Evolutionary conservation across 192 early-diverging fungal species (phyloP).

Genomic region (Coemansia nantahalensis): DNA sequence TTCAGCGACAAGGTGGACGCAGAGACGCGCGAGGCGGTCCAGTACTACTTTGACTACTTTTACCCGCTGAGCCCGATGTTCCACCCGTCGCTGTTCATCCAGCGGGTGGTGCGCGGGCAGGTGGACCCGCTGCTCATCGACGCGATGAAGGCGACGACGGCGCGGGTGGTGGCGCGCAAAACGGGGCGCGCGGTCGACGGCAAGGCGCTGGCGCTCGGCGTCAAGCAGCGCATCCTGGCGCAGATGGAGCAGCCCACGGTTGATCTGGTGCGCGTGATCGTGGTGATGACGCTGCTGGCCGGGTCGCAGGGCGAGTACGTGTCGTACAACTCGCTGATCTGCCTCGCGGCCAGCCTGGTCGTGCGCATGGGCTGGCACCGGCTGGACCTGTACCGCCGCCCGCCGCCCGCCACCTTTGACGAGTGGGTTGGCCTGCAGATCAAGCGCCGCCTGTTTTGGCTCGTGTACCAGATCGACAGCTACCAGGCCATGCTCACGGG

Average conservation of each 20-base stretch:
- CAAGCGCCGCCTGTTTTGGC: slow-evolving; percentile 47
- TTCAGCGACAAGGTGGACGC: slow-evolving; percentile 26
- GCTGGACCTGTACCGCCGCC: slow-evolving; percentile 41
- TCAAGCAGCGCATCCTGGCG: slow-evolving; percentile 34
- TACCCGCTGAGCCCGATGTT: slow-evolving; percentile 52
- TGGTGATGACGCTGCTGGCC: slow-evolving; percentile 45
- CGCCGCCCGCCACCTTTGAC: slow-evolving; percentile 29
- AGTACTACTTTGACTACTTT: slow-evolving; percentile 51
- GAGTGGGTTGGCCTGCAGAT: slow-evolving; percentile 44
- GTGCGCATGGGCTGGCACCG: slow-evolving; percentile 46
- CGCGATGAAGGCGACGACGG: slow-evolving; percentile 45
- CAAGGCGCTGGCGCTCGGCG: slow-evolving; percentile 29
- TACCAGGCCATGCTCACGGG: slow-evolving; percentile 54
- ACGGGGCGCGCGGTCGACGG: slow-evolving; percentile 41
- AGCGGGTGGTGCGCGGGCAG: slow-evolving; percentile 37
- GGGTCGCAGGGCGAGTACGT: slow-evolving; percentile 47
- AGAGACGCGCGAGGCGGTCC: slow-evolving; percentile 47
- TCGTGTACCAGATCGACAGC: slow-evolving; percentile 53
- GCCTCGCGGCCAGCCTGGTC: slow-evolving; percentile 45
- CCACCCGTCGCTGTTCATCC: slow-evolving; percentile 52
- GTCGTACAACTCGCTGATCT: slow-evolving; percentile 54
- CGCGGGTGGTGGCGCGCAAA: slow-evolving; percentile 26
- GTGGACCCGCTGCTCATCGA: slow-evolving; percentile 49
- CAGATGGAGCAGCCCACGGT: slow-evolving; percentile 35
- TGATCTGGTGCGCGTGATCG: slow-evolving; percentile 32